phyloP scores from a whole-genome alignment of 768 basidiomycete genomes.

The Calocybe indica region DNA sequence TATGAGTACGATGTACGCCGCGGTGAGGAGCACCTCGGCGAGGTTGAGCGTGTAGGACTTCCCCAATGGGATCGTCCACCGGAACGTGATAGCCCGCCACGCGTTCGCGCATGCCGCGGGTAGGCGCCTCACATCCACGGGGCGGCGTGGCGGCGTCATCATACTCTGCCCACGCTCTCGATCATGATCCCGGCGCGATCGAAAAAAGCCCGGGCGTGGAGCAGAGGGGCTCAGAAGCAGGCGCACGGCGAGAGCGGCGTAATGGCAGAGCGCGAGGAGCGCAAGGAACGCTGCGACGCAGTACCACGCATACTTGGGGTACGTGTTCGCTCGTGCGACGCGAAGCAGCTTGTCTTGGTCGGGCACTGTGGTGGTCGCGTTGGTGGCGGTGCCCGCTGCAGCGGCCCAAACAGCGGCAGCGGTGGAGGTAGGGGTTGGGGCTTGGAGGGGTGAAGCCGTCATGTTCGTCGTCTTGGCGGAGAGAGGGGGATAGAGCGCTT shows the following conservation, averaged over 20 bases:
- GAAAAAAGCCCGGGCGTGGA: too few relatives aligned
- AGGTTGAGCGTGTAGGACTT: constrained; percentile 30
- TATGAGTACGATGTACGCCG: constrained; percentile 29
- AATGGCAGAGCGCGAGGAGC: constrained; percentile 29
- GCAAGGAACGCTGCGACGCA: constrained; percentile 35
- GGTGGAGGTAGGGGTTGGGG: too few relatives aligned
- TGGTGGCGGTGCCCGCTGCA: too few relatives aligned
- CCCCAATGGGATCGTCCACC: constrained; percentile 28
- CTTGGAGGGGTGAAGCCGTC: too few relatives aligned
- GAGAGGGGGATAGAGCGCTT: too few relatives aligned
- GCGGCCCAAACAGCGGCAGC: too few relatives aligned
- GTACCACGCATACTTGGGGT: constrained; percentile 38
- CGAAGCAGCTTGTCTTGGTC: constrained; percentile 19
- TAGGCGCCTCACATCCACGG: constrained; percentile 12
- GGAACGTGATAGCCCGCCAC: constrained; percentile 29
- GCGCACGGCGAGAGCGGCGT: constrained; percentile 15
- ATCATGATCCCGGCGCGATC: too few relatives aligned
- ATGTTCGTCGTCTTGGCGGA: too few relatives aligned
- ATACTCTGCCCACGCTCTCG: too few relatives aligned
- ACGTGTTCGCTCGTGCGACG: constrained; percentile 18
- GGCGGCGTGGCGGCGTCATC: background rate
- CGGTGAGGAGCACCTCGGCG: constrained; percentile 26
- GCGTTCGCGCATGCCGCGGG: constrained; percentile 26
- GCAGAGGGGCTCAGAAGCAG: constrained; percentile 4
- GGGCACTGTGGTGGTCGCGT: too few relatives aligned